These are phyloP conservation scores for Volvox africanus DNA, from an alignment of 139 green algal genomes.

Conservation along the genomic window DNA sequence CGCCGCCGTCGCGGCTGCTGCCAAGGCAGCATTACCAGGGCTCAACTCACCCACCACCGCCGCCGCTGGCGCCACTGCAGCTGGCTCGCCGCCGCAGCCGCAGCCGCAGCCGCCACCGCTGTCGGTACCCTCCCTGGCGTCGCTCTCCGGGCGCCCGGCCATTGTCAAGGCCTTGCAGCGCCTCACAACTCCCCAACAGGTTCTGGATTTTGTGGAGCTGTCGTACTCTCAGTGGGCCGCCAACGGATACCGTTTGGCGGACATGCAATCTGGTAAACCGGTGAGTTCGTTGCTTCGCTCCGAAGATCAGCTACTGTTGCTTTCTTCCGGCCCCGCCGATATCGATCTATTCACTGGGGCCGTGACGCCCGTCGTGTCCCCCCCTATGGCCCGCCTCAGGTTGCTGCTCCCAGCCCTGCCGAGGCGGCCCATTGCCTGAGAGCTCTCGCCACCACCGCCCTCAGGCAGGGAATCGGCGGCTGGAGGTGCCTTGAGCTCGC, in stretches of 20 bases:
- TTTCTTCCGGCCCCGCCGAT: background rate
- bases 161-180: background rate
- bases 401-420: background rate
- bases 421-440: constrained; percentile 34
- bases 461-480: constrained; percentile 1
- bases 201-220: constrained; percentile 38
- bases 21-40: background rate
- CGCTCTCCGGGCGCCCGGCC: background rate
- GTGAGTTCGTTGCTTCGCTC: constrained; percentile 8
- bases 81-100: background rate
- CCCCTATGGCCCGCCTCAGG: background rate
- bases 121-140: constrained; percentile 3
- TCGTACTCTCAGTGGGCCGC: constrained; percentile 30
- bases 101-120: background rate
- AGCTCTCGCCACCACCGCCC: constrained; percentile 16
- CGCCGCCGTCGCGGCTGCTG: background rate
- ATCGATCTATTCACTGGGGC: background rate
- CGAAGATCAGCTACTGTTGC: too few species aligned
- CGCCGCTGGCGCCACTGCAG: background rate
- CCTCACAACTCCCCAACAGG: constrained; percentile 18
- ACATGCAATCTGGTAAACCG: constrained; percentile 3
- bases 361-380: too few species aligned
- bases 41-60: background rate
- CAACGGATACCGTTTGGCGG: constrained; percentile 34
- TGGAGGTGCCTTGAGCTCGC: constrained; percentile 32